Evolutionary conservation across 164 flowering plant genomes (phyloP), one percentile per base, ranked within the genome.

Genomic region (Annona squamosa): DNA sequence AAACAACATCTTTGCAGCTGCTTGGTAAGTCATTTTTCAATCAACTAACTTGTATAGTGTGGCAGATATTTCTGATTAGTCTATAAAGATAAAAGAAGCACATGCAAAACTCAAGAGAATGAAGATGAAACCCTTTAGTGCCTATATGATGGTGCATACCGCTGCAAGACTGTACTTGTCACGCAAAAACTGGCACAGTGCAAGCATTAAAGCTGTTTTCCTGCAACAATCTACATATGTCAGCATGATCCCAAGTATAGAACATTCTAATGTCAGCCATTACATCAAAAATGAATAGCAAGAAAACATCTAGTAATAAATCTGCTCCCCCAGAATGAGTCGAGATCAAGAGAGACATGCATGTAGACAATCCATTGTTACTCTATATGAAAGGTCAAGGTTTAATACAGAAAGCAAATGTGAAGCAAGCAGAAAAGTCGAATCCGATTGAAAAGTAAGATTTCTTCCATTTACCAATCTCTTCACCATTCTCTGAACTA

Each of bases 91-190:
- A 52, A 52, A 52, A 52, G 59, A 52, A 52, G 13, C 13, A 16
- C 9, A 52, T 52, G 13, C 6, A 52, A 52, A 52, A 52, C 0
- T 16, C 10, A 52, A 52, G 13, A 16, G 37, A 26, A 26, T 26
- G 37, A 0, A 26, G 17, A 10, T 52, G 59, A 5, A 52, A 52
- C 13, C 9, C 10, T 52, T 9, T 52, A 52, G 59, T 1, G 59
- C 13, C 7, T 16, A 52, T 52, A 52, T 52, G 17, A 52, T 52
- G 59, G 69, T 26, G 46, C 94, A 78, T 85, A 93, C 99, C 56
- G 97, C 99, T 76, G 99, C 98, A 78, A 95, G 98, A 78, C 98
- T 95, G 85, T 95, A 95, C 71, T 90, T 89, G 73, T 93, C 98
- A 72, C 97, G 83, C 82, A 95, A 81, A 65, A 78, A 67, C 71